Evolutionary conservation across 805 yeast species (phyloP), one percentile per base, ranked within the genome.

Genomic region (Yamadazyma ubonensis): DNA sequence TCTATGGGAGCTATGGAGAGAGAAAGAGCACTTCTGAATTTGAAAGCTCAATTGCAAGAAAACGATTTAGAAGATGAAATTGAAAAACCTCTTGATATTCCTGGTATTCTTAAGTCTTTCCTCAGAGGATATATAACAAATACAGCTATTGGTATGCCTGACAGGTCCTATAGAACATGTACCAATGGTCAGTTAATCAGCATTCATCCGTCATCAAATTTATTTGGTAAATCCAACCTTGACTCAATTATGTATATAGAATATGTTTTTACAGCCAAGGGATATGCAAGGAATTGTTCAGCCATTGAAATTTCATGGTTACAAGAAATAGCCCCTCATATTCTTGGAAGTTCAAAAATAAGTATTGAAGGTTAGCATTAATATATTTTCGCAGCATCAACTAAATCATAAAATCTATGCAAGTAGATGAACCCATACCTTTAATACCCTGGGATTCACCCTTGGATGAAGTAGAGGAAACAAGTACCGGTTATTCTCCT

Each of bases 221-320:
- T 93, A 29, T 93, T 91, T 62, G 96, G 96, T 5, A 76, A 76
- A 48, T 39, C 61, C 8, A 76, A 78, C 49, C 71, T 80, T 32
- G 96, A 91, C 49, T 96, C 95, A 1, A 81, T 93, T 39, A 83
- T 93, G 95, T 93, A 88, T 66, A 81, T 89, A 26, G 99, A 93
- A 62, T 90, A 86, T 57, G 97, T 93, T 11, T 91, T 76, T 58
- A 93, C 99, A 0, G 76, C 90, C 10, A 88, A 88, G 59, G 96
- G 96, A 0, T 93, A 90, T 54, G 98, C 95, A 0, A 73, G 99
- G 52, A 83, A 73, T 46, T 96, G 90, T n/a, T 81, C 89, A 35
- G 79, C 83, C 11, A 75, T 93, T 18, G 86, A 87, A 54, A 63
- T 87, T 39, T 76, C 78, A 11, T 91, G 98, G 98, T 62, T 93